Conservation (phyloP, 164 flowering plant genomes). For the Annona cherimola region DNA sequence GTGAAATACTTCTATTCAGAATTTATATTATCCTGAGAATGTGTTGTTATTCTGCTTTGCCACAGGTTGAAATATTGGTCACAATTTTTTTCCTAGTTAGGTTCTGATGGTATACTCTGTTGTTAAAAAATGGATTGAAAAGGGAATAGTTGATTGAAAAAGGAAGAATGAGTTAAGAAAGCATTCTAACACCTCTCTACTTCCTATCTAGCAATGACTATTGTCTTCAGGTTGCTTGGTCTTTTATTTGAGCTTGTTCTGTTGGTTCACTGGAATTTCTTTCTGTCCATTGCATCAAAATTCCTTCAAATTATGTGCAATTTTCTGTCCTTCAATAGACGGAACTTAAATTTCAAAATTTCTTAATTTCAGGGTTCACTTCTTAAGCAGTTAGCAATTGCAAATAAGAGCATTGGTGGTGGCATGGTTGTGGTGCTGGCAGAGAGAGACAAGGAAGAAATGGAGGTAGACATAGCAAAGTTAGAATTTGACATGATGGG, state of each 20-base stretch:
- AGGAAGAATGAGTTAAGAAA: neutral
- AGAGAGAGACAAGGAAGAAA: constrained; percentile 95
- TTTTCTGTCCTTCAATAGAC: neutral
- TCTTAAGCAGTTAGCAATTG: constrained; percentile 89
- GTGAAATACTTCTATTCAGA: no score
- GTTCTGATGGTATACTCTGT: neutral
- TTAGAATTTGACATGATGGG: constrained; percentile 92
- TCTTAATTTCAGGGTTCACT: constrained; percentile 70
- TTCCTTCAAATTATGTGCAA: neutral
- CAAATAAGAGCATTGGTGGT: constrained; percentile 91
- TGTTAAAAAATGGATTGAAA: neutral
- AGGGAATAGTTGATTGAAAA: no score
- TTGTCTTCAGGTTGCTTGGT: neutral
- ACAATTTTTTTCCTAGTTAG: no score
- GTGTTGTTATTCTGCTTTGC: no score
- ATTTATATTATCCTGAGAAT: no score
- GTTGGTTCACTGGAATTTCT: neutral
- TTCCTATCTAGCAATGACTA: neutral
- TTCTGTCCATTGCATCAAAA: neutral
- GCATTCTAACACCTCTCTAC: neutral
- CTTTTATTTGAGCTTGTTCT: neutral
- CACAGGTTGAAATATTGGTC: no score
- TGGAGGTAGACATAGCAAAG: constrained; percentile 91
- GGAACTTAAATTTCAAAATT: neutral
- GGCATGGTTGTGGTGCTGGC: constrained; percentile 92